Evolutionary conservation across 345 rosid genomes (phyloP).

Genomic region (Eucalyptus coolabah): DNA sequence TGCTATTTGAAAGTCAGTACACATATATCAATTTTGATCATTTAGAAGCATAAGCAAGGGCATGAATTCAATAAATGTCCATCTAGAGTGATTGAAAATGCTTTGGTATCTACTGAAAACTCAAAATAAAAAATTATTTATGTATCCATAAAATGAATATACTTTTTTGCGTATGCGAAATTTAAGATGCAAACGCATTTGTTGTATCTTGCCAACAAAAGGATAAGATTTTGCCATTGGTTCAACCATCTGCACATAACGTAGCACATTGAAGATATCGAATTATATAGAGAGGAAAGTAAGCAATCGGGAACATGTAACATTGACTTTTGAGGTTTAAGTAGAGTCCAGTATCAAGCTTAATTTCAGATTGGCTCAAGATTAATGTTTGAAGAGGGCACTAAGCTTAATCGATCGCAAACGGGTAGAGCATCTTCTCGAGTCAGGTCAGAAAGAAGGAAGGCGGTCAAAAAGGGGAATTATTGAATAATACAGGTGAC

Average conservation of each 20-base stretch:
- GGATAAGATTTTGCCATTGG: constrained; percentile 86
- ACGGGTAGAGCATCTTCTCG: neutral
- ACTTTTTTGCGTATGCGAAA: neutral
- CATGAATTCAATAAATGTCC: neutral
- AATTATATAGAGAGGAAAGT: neutral
- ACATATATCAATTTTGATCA: neutral
- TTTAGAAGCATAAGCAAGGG: neutral
- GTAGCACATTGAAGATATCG: neutral
- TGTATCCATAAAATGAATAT: neutral
- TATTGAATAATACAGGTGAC: constrained; percentile 42
- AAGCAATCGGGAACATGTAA: neutral
- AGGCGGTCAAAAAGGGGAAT: neutral
- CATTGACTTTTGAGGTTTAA: neutral
- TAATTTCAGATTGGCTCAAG: neutral
- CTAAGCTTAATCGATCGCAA: neutral
- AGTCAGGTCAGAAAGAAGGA: neutral
- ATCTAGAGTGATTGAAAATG: neutral
- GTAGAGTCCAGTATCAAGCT: neutral
- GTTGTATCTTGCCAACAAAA: neutral
- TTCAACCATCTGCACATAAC: constrained; percentile 63
- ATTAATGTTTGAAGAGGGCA: neutral
- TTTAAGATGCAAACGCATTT: neutral
- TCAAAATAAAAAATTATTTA: neutral
- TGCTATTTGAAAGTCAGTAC: constrained; percentile 22
- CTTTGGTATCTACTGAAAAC: neutral